Evolutionary conservation across 192 early-diverging fungal genomes (phyloP), one percentile per base, ranked within the genome.

Genomic region (Martensiomyces pterosporus): DNA sequence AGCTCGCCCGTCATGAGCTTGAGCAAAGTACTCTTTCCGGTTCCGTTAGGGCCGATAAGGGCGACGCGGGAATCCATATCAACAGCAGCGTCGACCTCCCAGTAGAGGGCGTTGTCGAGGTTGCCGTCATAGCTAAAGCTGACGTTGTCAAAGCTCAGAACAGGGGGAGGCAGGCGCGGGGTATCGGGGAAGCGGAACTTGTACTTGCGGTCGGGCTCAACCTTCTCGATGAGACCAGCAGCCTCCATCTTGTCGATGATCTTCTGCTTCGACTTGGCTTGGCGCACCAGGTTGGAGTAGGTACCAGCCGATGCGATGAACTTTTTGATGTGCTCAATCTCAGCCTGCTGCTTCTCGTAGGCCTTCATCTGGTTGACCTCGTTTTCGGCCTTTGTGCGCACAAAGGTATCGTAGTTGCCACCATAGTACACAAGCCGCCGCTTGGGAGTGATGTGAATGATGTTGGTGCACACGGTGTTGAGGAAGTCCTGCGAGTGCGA

Each of bases 161-260:
- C 94, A 14, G 96, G 96, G 13, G 96, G 94, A 23, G 96, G 96
- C 38, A 99, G 81, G 59, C 86, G 89, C 32, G 80, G 85, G 39
- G 85, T 80, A 56, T 86, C 80, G 34, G 86, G 83, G 80, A 99
- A 99, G 55, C 76, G 73, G 77, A 99, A 96, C 56, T 84, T 83
- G 80, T 92, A 90, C 51, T 81, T 55, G 42, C 67, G 75, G 39
- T 77, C 78, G 39, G 74, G 68, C 49, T 91, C 85, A 35, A 96
- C 90, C 79, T 95, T 93, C 57, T 99, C 96, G 40, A 99, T 84
- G 43, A 99, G 77, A 57, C 96, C 96, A 52, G 85, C 96, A 52
- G 93, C 96, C 77, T 94, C 90, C 96, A 99, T 99, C 80, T 99
- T 99, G 80, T 99, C 96, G 36, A 99, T 85, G 71, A 97, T 99